Evolutionary conservation across 495 filamentous ascomycete species (phyloP), one percentile per base, ranked within the genome.

Genomic region (Trichoderma virens): DNA sequence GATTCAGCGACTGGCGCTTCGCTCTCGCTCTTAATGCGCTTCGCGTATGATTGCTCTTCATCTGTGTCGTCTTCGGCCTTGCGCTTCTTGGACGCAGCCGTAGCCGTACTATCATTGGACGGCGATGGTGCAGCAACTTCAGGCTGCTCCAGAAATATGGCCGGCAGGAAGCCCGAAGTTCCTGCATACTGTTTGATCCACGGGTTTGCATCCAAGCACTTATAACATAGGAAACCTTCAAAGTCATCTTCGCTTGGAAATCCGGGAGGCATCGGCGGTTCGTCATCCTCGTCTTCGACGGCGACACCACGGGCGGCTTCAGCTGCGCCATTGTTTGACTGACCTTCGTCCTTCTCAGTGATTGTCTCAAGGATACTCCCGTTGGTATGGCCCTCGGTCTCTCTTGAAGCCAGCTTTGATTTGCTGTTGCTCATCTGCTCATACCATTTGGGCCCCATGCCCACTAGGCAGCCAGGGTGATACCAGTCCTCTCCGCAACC

Each of bases 401-500:
- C 64, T 59, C 72, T 70, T 25, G 30, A 13, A 14, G 25, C 13
- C 2, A 11, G 5, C 18, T 34, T 20, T 8, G 59, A 20, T 25
- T 61, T 61, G 45, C 73, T 62, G 64, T 73, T 82, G 72, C 80
- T 68, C 81, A 81, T 66, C 76, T 80, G 73, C 67, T 84, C 79
- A 59, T 70, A 80, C 82, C 82, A 85, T n/a, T 77, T 75, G 2
- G 82, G 78, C 2, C 87, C 83, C 14, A 93, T 72, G 9, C 95
- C 94, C 61, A 97, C 85, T 14, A 99, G 74, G 72, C 95, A 99
- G 64, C 93, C 90, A 16, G 94, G 92, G 79, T 99, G 95, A 82
- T 92, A 99, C 95, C 95, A 99, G 74, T 99, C 95, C 78, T 99
- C 95, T 4, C 94, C 93, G 76, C 95, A 99, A 5, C 92, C 92